phyloP scores from a whole-genome alignment of 2,329 filamentous ascomycete species.

The Pezicula rhizophila region DNA sequence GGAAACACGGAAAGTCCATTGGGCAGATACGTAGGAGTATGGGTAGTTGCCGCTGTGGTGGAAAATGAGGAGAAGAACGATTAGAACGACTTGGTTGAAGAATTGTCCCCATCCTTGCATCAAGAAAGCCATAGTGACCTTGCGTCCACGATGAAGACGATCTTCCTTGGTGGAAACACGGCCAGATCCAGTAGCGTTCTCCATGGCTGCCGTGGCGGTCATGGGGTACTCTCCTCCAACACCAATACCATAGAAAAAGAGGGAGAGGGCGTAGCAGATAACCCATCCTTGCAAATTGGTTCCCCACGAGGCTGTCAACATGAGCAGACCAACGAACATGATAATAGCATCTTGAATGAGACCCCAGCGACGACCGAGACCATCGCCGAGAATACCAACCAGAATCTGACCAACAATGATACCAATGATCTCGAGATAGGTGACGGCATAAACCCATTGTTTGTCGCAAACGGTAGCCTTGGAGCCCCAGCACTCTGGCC shows the following conservation, averaged over 20 bases:
- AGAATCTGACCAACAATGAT: conserved; percentile 91
- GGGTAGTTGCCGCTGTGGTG: conserved; percentile 62
- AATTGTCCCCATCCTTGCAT: conserved; percentile 99
- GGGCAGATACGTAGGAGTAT: conserved; percentile 70
- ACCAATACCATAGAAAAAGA: conserved; percentile 81
- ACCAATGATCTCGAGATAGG: conserved; percentile 88
- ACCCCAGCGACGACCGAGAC: conserved; percentile 88
- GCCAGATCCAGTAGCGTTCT: conserved; percentile 79
- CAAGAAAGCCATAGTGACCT: conserved; percentile 91
- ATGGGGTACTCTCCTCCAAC: conserved; percentile 91
- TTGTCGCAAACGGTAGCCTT: conserved; percentile 54
- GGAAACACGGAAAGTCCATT: conserved; percentile 88
- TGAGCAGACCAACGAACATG: conserved; percentile 89
- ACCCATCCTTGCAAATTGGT: conserved; percentile 86
- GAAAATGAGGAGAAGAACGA: conserved; percentile 81
- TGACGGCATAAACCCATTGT: conserved; percentile 78
- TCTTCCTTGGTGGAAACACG: conserved; percentile 87
- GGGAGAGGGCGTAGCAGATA: conserved; percentile 90
- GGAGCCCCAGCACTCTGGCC: conserved; percentile 70
- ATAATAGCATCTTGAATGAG: conserved; percentile 90
- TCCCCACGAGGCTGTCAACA: conserved; percentile 90
- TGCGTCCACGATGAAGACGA: conserved; percentile 89
- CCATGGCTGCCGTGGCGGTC: conserved; percentile 92
- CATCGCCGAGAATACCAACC: conserved; percentile 75
- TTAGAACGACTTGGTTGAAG: conserved; percentile 85